phyloP scores from a whole-genome alignment of 176 grass and related monocot species.

The Poa annua region DNA sequence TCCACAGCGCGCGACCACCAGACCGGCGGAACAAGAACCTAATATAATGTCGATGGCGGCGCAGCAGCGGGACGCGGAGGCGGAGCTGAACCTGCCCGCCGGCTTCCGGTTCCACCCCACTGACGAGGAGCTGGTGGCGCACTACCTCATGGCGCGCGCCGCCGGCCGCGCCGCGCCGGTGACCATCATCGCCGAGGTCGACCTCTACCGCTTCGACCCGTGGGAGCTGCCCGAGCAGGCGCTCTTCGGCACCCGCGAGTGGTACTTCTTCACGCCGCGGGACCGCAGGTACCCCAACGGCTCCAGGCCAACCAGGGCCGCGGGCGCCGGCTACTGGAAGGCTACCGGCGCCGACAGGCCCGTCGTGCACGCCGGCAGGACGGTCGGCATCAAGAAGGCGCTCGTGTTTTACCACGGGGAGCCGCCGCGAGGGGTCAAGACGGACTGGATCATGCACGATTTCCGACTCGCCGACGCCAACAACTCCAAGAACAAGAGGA shows the following conservation, averaged over 20 bases:
- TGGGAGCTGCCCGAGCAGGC: constrained; percentile 75
- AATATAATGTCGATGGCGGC: background rate
- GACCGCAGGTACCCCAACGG: constrained; percentile 93
- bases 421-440: constrained; percentile 68
- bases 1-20: no score
- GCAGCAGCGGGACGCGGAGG: constrained; percentile 64
- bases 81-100: constrained; percentile 76
- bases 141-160: constrained; percentile 76
- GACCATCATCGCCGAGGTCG: constrained; percentile 79
- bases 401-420: constrained; percentile 84
- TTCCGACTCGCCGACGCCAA: constrained; percentile 64
- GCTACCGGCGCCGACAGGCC: constrained; percentile 87
- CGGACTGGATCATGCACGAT: constrained; percentile 97
- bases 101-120: constrained; percentile 93
- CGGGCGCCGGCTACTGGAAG: constrained; percentile 77
- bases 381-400: constrained; percentile 79
- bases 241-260: constrained; percentile 73
- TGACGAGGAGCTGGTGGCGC: constrained; percentile 76
- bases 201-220: constrained; percentile 78
- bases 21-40: no score
- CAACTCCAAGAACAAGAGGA: constrained; percentile 53
- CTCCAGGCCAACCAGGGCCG: constrained; percentile 64
- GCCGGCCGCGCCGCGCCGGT: constrained; percentile 31
- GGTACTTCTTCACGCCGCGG: constrained; percentile 93
- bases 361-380: background rate